A percentile compares a stretch with the other conserved stretches of the same genome.
These are phyloP conservation scores for Leptodermis oblonga DNA, from an alignment of 257 asterid species.

Conservation along the genomic window DNA sequence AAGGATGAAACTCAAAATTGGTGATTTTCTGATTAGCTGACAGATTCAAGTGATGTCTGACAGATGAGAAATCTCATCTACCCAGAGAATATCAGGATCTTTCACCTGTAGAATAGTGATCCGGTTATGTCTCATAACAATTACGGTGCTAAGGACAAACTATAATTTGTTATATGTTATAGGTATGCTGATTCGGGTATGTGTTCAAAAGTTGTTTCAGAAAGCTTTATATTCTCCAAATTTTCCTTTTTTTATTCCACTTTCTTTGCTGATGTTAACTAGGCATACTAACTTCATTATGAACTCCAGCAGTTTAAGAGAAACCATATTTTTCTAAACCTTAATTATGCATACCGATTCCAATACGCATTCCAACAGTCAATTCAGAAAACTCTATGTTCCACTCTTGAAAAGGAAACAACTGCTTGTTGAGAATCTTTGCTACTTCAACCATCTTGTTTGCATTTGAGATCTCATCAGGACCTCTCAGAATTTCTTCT, in stretches of 20 bases:
- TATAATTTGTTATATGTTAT: neutral
- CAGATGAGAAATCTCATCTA: neutral
- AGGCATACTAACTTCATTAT: neutral
- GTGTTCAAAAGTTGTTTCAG: neutral
- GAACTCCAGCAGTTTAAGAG: neutral
- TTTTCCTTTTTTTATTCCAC: neutral
- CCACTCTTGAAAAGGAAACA: slow-evolving; percentile 84
- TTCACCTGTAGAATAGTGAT: neutral
- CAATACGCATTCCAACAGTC: slow-evolving; percentile 77
- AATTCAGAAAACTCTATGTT: slow-evolving; percentile 80
- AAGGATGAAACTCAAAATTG: neutral
- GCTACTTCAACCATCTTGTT: slow-evolving; percentile 69
- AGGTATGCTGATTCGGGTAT: neutral
- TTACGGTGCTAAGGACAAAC: neutral
- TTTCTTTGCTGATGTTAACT: neutral
- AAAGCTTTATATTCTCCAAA: neutral
- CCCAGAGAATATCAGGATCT: neutral
- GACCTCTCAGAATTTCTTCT: slow-evolving; percentile 33
- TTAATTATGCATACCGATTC: slow-evolving; percentile 60
- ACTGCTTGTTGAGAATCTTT: slow-evolving; percentile 63
- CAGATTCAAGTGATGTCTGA: neutral
- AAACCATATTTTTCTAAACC: neutral
- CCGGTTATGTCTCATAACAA: neutral
- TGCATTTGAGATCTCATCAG: slow-evolving; percentile 52
- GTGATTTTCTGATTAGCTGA: neutral